Percentiles rank a stretch among this genome's conserved stretches.
phyloP scores from a whole-genome alignment of 2,329 filamentous ascomycete species.

The Metarhizium album region DNA sequence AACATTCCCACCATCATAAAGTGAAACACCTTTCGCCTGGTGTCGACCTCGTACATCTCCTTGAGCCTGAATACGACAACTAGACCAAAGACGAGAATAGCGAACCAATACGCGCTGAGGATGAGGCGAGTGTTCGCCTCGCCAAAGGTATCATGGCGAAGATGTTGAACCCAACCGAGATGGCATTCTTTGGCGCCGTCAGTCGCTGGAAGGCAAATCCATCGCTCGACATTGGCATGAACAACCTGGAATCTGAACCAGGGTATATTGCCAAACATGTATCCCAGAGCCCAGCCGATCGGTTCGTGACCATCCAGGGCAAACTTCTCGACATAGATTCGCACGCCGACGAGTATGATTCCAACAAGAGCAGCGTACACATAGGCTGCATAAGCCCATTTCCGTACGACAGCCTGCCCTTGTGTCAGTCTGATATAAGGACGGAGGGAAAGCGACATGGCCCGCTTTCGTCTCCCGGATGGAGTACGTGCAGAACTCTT shows the following conservation, averaged over 20 bases:
- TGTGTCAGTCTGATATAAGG: slow-evolving; percentile 74
- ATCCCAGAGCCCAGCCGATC: slow-evolving; percentile 85
- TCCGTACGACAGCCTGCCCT: slow-evolving; percentile 62
- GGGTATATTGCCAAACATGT: slow-evolving; percentile 70
- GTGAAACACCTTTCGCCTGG: slow-evolving; percentile 91
- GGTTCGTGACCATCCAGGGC: slow-evolving; percentile 69
- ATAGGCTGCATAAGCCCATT: slow-evolving; percentile 75
- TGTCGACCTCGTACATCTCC: slow-evolving; percentile 80
- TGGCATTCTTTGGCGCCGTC: slow-evolving; percentile 28
- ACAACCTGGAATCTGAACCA: slow-evolving; percentile 63
- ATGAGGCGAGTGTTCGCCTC: slow-evolving; percentile 73
- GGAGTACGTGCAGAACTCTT: slow-evolving; percentile 43
- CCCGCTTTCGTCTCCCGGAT: slow-evolving; percentile 54
- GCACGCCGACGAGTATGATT: slow-evolving; percentile 60
- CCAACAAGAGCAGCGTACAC: slow-evolving; percentile 58
- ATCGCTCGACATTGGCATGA: slow-evolving; percentile 56
- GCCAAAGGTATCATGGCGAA: slow-evolving; percentile 57
- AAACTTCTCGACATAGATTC: slow-evolving; percentile 53
- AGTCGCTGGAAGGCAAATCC: slow-evolving; percentile 59
- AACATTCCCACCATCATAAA: slow-evolving; percentile 98
- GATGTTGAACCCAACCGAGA: slow-evolving; percentile 51
- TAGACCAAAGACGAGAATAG: slow-evolving; percentile 60
- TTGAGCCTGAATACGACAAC: slow-evolving; percentile 65
- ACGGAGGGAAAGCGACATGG: slow-evolving; percentile 52
- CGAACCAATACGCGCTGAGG: slow-evolving; percentile 62